Evolutionary conservation across 345 rosid genomes (phyloP).

Genomic region (Raphanus raphanistrum): DNA sequence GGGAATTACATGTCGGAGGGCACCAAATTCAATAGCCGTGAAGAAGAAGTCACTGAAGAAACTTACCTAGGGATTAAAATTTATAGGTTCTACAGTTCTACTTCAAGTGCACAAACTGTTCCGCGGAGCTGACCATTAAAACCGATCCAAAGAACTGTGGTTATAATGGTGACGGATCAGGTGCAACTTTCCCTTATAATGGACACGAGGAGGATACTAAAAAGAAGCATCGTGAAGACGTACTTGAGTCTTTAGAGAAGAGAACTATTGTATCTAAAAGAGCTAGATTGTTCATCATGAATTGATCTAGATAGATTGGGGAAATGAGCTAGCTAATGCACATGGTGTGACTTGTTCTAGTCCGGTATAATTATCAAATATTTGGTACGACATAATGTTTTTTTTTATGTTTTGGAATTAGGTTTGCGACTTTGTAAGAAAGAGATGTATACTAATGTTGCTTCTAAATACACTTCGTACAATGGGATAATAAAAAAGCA

Average conservation of each 20-base stretch:
- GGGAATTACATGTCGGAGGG: constrained; percentile 81
- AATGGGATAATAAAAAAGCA: too few relatives aligned
- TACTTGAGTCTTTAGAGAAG: constrained; percentile 67
- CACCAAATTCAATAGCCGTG: constrained; percentile 74
- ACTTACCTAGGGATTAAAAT: constrained; percentile 38
- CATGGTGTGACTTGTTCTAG: neutral
- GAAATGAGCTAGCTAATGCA: neutral
- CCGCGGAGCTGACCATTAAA: constrained; percentile 59
- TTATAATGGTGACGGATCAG: constrained; percentile 59
- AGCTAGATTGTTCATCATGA: too few relatives aligned
- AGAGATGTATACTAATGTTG: neutral
- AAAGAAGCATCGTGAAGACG: constrained; percentile 50
- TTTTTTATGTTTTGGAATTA: too few relatives aligned
- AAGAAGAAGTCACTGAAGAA: constrained; percentile 68
- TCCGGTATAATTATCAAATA: neutral
- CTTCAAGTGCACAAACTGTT: constrained; percentile 77
- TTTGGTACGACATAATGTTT: neutral
- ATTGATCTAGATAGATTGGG: neutral
- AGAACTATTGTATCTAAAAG: constrained; percentile 66
- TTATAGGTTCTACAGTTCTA: constrained; percentile 73
- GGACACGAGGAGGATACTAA: constrained; percentile 30
- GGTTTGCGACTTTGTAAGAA: too few relatives aligned
- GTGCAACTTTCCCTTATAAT: constrained; percentile 53
- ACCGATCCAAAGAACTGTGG: constrained; percentile 72
- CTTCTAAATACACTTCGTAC: too few relatives aligned